Base-by-base conservation (phyloP, 768 basidiomycete genomes). In the Trametopsis cervina region DNA sequence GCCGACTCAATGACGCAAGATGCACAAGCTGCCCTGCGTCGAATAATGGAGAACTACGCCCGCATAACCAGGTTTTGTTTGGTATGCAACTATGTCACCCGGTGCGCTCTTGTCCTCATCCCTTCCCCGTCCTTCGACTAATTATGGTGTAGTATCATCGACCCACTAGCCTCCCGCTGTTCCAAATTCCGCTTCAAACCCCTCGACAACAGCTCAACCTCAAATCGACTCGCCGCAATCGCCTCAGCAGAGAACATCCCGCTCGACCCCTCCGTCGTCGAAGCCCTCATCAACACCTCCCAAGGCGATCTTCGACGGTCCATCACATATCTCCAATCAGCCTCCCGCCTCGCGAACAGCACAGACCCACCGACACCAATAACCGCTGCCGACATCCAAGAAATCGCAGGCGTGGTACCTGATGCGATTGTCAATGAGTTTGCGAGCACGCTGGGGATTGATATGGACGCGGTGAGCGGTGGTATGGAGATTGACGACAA, bases 1-100 rank as follows among this genome's bases (percentile, higher is more conserved):
- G 96, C 96, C 18, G 96, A 99, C 65, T 95, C 92, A 4, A 99
- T 99, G 96, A 99, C 96, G 4, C 95, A 98, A 68, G 96, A 99
- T 62, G 96, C 96, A 4, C 96, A 99, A 64, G 93, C 87, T 26
- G 96, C 96, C 0, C 72, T 99, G 35, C 77, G 96, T 36, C 80
- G 96, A n/a, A 98, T 98, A 63, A 99, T 99, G 96, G 96, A 99
- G 67, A 94, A 83, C n/a, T 93, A 98, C 60, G 90, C 90, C 15
- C 78, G 87, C 47, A 98, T 98, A 62, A 99, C 96, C 25, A 77
- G 96, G 4, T 99, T 99, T 69, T 99, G 96, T 66, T 73, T 99
- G 18, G 91, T 98, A 15, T 99, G 96, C 71, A 99, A 99, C 71
- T 99, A 98, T 65, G 96, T 99, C 40, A 99, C 96, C 3, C 79